These are phyloP conservation scores for Prunus mira DNA, from an alignment of 306 rosid species.

Conservation along the genomic window DNA sequence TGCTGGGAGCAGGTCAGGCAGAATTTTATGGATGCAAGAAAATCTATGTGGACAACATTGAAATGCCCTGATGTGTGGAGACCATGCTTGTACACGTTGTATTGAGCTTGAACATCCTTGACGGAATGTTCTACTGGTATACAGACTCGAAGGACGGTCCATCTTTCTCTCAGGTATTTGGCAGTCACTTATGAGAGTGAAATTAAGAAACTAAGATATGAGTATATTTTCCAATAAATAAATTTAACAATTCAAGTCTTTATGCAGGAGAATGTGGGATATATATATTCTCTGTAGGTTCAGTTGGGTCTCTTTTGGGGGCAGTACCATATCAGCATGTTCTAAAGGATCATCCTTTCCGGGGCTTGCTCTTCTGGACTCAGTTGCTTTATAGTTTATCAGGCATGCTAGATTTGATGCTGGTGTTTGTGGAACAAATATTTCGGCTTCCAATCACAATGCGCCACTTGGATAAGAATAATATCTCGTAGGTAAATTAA, in stretches of 20 bases:
- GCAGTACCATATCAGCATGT: conserved; percentile 81
- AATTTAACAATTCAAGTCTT: conserved; percentile 21
- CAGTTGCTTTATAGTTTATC: conserved; percentile 69
- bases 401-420: conserved; percentile 78
- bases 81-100: conserved; percentile 87
- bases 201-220: neutral
- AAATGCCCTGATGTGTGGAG: conserved; percentile 75
- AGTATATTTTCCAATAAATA: neutral
- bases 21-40: conserved; percentile 65
- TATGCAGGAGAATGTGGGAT: conserved; percentile 79
- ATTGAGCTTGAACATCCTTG: conserved; percentile 70
- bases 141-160: conserved; percentile 85
- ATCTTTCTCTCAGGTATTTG: conserved; percentile 74
- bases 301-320: conserved; percentile 77
- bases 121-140: conserved; percentile 94
- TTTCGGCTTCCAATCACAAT: too few relatives aligned
- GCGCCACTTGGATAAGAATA: too few relatives aligned
- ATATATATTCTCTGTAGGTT: conserved; percentile 78
- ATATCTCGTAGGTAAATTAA: too few relatives aligned
- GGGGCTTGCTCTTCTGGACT: conserved; percentile 89
- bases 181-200: neutral
- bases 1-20: conserved; percentile 56
- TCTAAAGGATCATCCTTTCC: conserved; percentile 78
- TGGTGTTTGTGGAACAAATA: conserved; percentile 28
- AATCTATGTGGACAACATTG: conserved; percentile 81